Evolutionary conservation across 108 stramenopile genomes (phyloP).

Genomic region (Cyclotella baltica): DNA sequence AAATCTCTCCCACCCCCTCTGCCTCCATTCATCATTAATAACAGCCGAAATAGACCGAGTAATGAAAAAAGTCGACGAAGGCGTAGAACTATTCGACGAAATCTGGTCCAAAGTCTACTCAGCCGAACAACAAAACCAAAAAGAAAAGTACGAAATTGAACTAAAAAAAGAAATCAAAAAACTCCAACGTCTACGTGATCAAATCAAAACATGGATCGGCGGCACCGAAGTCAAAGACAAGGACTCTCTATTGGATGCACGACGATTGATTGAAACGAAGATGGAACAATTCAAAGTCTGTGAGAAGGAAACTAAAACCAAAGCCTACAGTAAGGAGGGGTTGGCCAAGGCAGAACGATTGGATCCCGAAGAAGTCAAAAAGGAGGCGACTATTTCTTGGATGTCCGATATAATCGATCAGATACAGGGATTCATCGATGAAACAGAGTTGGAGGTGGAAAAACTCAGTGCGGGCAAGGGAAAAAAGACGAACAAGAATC

Average conservation of each 20-base stretch:
- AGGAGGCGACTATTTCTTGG: slow-evolving; percentile 76
- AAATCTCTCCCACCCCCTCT: background rate
- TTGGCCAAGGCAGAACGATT: slow-evolving; percentile 83
- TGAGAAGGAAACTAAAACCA: slow-evolving; percentile 99
- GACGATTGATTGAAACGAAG: slow-evolving; percentile 94
- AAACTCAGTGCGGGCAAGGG: slow-evolving; percentile 79
- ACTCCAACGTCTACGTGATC: slow-evolving; percentile 96
- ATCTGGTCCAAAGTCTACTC: slow-evolving; percentile 98
- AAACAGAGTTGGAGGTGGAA: slow-evolving; percentile 91
- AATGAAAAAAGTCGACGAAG: slow-evolving; percentile 98
- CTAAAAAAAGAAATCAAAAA: slow-evolving; percentile 99
- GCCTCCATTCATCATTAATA: background rate
- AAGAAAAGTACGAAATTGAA: slow-evolving; percentile 98
- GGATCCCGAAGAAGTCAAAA: slow-evolving; percentile 85
- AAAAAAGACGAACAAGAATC: slow-evolving; percentile 83
- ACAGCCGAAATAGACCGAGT: slow-evolving; percentile 93
- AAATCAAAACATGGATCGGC: slow-evolving; percentile 98
- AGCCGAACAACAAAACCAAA: slow-evolving; percentile 95
- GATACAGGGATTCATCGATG: slow-evolving; percentile 75
- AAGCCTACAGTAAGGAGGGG: slow-evolving; percentile 98
- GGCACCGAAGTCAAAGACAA: slow-evolving; percentile 98
- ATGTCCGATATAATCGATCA: slow-evolving; percentile 80
- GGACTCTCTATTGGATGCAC: slow-evolving; percentile 79
- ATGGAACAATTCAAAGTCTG: slow-evolving; percentile 99
- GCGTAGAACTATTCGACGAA: slow-evolving; percentile 96